These are phyloP conservation scores for Calonectria hongkongensis DNA, from an alignment of 2,329 filamentous ascomycete species.

Conservation along the genomic window DNA sequence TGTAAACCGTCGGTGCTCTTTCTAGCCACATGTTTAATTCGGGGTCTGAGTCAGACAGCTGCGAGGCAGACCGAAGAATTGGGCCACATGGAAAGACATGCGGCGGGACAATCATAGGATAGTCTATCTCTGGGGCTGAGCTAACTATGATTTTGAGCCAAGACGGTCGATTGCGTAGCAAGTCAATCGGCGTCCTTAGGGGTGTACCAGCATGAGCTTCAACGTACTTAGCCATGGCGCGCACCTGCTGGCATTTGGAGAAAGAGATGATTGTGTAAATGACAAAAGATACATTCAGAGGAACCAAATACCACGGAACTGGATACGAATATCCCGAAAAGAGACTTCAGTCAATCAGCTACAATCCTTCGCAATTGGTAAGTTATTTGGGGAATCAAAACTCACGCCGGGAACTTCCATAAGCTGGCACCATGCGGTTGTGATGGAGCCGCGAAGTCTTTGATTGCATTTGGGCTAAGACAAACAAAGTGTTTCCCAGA, in stretches of 20 bases:
- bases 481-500: constrained; percentile 59
- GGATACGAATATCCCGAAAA: constrained; percentile 67
- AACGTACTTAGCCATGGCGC: constrained; percentile 40
- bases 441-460: constrained; percentile 61
- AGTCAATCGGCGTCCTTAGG: constrained; percentile 50
- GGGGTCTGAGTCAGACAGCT: constrained; percentile 61
- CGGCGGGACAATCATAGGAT: constrained; percentile 60
- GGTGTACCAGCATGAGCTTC: constrained; percentile 37
- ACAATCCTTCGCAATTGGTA: neutral
- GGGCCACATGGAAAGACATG: constrained; percentile 68
- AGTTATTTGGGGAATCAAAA: constrained; percentile 21
- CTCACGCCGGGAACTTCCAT: constrained; percentile 63
- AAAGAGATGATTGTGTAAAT: constrained; percentile 50
- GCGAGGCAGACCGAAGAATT: constrained; percentile 60
- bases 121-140: constrained; percentile 61
- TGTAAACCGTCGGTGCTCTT: constrained; percentile 65
- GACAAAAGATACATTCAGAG: constrained; percentile 63
- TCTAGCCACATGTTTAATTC: constrained; percentile 66
- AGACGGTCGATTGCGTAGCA: constrained; percentile 43
- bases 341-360: constrained; percentile 54
- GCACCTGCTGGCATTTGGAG: constrained; percentile 36
- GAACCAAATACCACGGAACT: constrained; percentile 65
- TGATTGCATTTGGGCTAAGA: constrained; percentile 66
- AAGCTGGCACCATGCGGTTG: constrained; percentile 61
- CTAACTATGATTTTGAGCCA: constrained; percentile 54